Percentiles rank a stretch among this genome's conserved stretches.
These are phyloP conservation scores for Juncus inflexus DNA, from an alignment of 176 grass and related monocot species.

Conservation along the genomic window DNA sequence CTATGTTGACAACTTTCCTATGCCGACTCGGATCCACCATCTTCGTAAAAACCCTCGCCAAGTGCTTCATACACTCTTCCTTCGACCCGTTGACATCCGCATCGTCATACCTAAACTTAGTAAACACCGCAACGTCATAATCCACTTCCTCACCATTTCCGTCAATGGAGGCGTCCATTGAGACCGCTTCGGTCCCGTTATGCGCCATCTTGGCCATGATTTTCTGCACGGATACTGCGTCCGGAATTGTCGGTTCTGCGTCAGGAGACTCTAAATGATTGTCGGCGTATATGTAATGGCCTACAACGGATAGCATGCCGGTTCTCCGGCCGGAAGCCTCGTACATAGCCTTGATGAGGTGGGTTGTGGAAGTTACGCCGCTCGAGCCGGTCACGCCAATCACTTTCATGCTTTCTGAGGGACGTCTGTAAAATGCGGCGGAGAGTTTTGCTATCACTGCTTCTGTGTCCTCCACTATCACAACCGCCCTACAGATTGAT, in stretches of 20 bases:
- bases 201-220: slow-evolving; percentile 88
- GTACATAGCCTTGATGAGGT: slow-evolving; percentile 87
- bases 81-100: slow-evolving; percentile 44
- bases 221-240: slow-evolving; percentile 71
- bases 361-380: slow-evolving; percentile 48
- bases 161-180: slow-evolving; percentile 58
- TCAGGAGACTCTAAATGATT: slow-evolving; percentile 52
- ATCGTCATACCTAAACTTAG: slow-evolving; percentile 57
- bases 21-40: slow-evolving; percentile 87
- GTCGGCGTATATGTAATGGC: slow-evolving; percentile 56
- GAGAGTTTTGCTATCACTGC: slow-evolving; percentile 48
- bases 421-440: slow-evolving; percentile 64
- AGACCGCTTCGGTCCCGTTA: slow-evolving; percentile 79
- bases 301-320: slow-evolving; percentile 65
- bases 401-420: slow-evolving; percentile 60
- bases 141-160: slow-evolving; percentile 65
- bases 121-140: slow-evolving; percentile 81
- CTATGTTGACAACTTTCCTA: slow-evolving; percentile 86
- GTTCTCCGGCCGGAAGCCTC: slow-evolving; percentile 75
- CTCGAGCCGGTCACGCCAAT: slow-evolving; percentile 66
- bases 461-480: slow-evolving; percentile 75
- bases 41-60: slow-evolving; percentile 56
- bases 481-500: slow-evolving; percentile 42
- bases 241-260: slow-evolving; percentile 35
- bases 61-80: slow-evolving; percentile 69